phyloP scores from a whole-genome alignment of 129 eudicot species.

The Erigeron canadensis region DNA sequence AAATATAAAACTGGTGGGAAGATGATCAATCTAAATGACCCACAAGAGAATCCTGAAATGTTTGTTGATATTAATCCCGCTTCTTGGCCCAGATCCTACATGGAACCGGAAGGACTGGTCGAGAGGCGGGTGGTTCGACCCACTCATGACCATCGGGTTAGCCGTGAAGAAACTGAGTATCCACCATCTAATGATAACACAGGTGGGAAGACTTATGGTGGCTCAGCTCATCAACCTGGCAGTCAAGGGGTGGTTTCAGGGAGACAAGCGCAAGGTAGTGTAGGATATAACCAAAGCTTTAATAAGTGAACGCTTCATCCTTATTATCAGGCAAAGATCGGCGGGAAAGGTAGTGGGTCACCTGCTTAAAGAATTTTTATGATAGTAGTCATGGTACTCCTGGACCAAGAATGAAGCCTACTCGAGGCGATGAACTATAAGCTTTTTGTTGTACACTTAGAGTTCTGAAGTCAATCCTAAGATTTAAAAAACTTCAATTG shows the following conservation, averaged over 20 bases:
- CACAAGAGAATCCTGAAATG: conserved; percentile 76
- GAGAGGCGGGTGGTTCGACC: conserved; percentile 38
- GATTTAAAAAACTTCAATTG: not conserved
- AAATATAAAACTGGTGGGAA: conserved; percentile 65
- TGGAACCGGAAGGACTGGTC: conserved; percentile 40
- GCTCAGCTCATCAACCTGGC: conserved; percentile 44
- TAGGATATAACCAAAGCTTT: conserved; percentile 66
- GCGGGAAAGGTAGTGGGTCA: conserved; percentile 47
- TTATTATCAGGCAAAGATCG: conserved; percentile 49
- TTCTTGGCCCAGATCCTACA: conserved; percentile 33
- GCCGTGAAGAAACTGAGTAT: conserved; percentile 57
- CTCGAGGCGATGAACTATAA: conserved; percentile 61
- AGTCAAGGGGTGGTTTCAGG: conserved; percentile 55
- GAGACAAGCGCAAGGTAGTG: conserved; percentile 45
- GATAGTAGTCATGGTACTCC: conserved; percentile 79
- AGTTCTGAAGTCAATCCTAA: conserved; percentile 9
- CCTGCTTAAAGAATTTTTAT: conserved; percentile 52
- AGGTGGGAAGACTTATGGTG: conserved; percentile 35
- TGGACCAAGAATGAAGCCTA: conserved; percentile 54
- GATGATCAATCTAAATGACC: conserved; percentile 89
- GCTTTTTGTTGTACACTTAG: conserved; percentile 28
- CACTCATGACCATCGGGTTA: conserved; percentile 35
- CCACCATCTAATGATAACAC: conserved; percentile 43
- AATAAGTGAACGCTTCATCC: conserved; percentile 83
- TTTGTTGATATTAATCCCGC: conserved; percentile 36